Evolutionary conservation across 2,329 filamentous ascomycete species (phyloP).

Genomic region (Fusarium cicatricum): DNA sequence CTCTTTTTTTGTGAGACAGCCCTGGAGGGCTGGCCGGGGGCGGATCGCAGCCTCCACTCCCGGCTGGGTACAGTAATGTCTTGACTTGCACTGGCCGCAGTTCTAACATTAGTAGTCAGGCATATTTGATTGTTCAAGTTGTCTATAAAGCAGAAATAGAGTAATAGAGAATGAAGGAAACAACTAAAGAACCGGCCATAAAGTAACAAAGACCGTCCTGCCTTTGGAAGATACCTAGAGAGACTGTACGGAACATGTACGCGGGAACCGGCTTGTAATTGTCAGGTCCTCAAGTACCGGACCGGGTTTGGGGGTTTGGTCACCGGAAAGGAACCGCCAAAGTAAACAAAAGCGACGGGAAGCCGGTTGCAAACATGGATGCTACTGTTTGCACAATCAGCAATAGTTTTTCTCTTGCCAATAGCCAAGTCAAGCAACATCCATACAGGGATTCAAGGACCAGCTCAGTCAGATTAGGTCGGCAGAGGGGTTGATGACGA

Average conservation of each 20-base stretch:
- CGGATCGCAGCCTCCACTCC: too few relatives aligned
- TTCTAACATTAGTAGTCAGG: not conserved
- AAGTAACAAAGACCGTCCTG: too few relatives aligned
- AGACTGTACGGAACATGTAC: not conserved
- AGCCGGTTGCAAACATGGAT: slow-evolving; percentile 6
- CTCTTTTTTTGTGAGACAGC: slow-evolving; percentile 12
- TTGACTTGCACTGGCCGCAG: slow-evolving; percentile 2
- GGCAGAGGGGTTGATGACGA: slow-evolving; percentile 32
- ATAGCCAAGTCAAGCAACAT: too few relatives aligned
- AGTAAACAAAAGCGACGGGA: not conserved
- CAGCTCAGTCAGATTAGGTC: slow-evolving; percentile 9
- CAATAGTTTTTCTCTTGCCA: not conserved
- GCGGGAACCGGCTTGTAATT: not conserved
- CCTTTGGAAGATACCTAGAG: too few relatives aligned
- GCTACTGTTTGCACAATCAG: not conserved
- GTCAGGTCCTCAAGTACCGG: slow-evolving; percentile 3
- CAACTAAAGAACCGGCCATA: too few relatives aligned
- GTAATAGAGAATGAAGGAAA: too few relatives aligned
- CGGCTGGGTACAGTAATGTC: slow-evolving; percentile 5
- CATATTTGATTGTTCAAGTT: too few relatives aligned
- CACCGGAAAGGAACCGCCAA: not conserved
- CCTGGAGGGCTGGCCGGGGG: slow-evolving; percentile 24
- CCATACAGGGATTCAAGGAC: slow-evolving; percentile 8
- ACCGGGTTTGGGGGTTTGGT: slow-evolving; percentile 4
- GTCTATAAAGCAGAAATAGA: too few relatives aligned